Evolutionary conservation across 1,284 basidiomycete species (phyloP).

Genomic region (Boletellus deceptivus): DNA sequence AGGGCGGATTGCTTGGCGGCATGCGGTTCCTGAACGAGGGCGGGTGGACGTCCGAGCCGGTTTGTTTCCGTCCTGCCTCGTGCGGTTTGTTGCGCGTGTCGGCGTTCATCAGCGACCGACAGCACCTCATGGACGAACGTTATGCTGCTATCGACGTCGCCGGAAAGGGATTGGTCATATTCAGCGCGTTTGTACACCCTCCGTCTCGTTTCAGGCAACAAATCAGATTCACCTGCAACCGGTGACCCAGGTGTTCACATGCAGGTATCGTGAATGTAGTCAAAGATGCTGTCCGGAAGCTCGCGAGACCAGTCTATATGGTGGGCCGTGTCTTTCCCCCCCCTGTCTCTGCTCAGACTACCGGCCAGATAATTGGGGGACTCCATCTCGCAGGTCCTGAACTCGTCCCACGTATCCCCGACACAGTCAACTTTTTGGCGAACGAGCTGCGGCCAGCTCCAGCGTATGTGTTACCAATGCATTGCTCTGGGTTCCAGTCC

Average conservation of each 20-base stretch:
- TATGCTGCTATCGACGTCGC: constrained; percentile 74
- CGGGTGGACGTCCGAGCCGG: constrained; percentile 63
- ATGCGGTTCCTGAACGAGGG: constrained; percentile 58
- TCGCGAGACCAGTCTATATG: constrained; percentile 74
- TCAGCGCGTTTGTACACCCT: constrained; percentile 64
- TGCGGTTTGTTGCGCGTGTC: not conserved
- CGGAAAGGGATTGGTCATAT: constrained; percentile 77
- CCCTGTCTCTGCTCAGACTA: not conserved
- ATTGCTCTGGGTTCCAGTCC: constrained; percentile 74
- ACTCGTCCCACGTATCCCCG: constrained; percentile 57
- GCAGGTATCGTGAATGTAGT: constrained; percentile 83
- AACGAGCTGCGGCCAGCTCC: constrained; percentile 58
- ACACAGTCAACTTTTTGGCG: constrained; percentile 71
- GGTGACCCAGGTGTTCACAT: constrained; percentile 63
- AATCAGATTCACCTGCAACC: not conserved
- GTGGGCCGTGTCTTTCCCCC: constrained; percentile 31
- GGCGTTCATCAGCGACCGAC: not conserved
- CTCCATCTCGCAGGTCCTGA: constrained; percentile 74
- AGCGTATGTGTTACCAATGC: constrained; percentile 75
- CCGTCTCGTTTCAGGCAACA: not conserved
- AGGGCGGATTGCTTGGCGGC: constrained; percentile 65
- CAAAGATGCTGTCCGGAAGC: constrained; percentile 58
- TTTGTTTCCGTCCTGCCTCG: constrained; percentile 29
- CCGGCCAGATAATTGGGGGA: constrained; percentile 66
- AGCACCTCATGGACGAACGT: constrained; percentile 81